Evolutionary conservation across 306 rosid genomes (phyloP).

Genomic region (Begonia fuchsioides): DNA sequence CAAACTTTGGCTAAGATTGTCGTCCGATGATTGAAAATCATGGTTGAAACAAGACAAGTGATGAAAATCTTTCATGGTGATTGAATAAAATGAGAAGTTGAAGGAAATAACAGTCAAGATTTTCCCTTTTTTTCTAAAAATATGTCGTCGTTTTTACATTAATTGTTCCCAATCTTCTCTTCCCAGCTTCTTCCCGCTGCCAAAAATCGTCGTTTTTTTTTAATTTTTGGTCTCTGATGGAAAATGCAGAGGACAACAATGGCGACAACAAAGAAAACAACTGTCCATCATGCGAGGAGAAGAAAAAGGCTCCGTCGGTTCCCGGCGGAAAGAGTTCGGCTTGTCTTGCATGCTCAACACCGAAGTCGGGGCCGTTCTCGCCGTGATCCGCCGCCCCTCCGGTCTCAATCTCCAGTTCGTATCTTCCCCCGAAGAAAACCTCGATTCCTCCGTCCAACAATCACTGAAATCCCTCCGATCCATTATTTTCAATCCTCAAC

Average conservation of each 20-base stretch:
- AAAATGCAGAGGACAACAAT: too few species aligned
- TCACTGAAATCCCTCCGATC: constrained; percentile 71
- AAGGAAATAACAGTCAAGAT: neutral
- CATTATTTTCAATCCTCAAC: constrained; percentile 58
- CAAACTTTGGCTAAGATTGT: too few species aligned
- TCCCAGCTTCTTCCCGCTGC: too few species aligned
- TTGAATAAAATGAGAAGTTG: too few species aligned
- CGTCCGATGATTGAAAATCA: too few species aligned
- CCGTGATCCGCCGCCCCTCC: constrained; percentile 50
- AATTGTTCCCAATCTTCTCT: too few species aligned
- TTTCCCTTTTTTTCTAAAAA: too few species aligned
- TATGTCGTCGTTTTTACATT: too few species aligned
- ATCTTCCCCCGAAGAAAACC: constrained; percentile 19
- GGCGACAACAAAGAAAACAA: neutral
- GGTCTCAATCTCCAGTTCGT: constrained; percentile 22
- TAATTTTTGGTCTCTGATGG: too few species aligned
- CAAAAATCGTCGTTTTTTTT: too few species aligned
- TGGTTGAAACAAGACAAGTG: too few species aligned
- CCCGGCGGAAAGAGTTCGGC: constrained; percentile 39
- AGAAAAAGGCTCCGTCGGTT: neutral
- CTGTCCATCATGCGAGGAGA: neutral
- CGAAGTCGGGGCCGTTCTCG: constrained; percentile 67
- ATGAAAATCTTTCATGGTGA: too few species aligned
- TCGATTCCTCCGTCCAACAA: constrained; percentile 31
- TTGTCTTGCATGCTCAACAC: constrained; percentile 86